A percentile compares a stretch with the other conserved stretches of the same genome.
These are phyloP conservation scores for Comarum palustre DNA, from an alignment of 306 rosid genomes.

Conservation along the genomic window DNA sequence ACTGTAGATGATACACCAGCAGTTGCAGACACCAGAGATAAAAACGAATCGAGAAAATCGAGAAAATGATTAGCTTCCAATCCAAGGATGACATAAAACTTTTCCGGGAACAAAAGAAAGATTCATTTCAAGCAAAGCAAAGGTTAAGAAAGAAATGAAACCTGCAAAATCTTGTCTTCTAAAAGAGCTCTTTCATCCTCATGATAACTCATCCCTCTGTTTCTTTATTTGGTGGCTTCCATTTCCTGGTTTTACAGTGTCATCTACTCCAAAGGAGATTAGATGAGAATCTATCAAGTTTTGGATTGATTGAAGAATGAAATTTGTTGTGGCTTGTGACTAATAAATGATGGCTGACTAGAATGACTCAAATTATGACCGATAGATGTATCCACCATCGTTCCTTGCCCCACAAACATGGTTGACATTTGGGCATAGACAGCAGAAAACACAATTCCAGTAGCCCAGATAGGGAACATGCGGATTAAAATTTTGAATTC, in stretches of 20 bases:
- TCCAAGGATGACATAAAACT: not conserved
- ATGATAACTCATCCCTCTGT: slow-evolving; percentile 19
- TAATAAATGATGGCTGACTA: not conserved
- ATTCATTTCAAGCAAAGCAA: not conserved
- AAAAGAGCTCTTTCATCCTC: slow-evolving; percentile 28
- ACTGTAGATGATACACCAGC: not conserved
- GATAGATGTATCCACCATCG: slow-evolving; percentile 62
- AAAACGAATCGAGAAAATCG: not conserved
- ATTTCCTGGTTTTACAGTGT: not conserved
- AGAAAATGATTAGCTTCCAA: not conserved
- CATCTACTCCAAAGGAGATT: not conserved
- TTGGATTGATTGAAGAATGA: not conserved
- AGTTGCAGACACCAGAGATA: not conserved
- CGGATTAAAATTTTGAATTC: slow-evolving; percentile 89
- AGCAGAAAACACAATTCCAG: slow-evolving; percentile 79
- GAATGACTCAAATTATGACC: slow-evolving; percentile 31
- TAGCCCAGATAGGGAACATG: slow-evolving; percentile 94
- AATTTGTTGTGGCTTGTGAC: not conserved
- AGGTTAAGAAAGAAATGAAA: slow-evolving; percentile 1
- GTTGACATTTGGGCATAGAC: slow-evolving; percentile 98
- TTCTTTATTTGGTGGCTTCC: not conserved
- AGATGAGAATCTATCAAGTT: not conserved
- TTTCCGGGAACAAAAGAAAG: not conserved
- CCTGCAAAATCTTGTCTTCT: slow-evolving; percentile 48
- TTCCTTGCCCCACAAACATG: slow-evolving; percentile 92